These are phyloP conservation scores for Xylariaceae sp. DNA, from an alignment of 2,329 filamentous ascomycete species.

Conservation along the genomic window DNA sequence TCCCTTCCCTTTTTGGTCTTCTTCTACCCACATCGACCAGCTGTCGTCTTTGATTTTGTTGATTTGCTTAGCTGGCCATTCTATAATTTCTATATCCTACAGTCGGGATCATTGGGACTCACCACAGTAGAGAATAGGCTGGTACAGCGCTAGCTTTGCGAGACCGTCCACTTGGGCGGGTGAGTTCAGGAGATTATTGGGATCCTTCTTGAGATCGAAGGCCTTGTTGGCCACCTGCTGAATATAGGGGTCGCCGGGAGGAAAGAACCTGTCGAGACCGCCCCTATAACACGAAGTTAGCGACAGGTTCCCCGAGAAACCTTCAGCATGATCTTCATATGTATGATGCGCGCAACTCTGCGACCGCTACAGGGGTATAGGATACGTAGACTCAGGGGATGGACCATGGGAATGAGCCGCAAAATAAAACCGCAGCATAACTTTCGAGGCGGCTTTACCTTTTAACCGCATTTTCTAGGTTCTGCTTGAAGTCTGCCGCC, in stretches of 20 bases:
- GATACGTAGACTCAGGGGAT: too few species aligned
- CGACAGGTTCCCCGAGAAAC: not conserved
- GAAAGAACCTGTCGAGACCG: constrained; percentile 18
- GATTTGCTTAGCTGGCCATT: not conserved
- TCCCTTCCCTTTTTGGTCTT: constrained; percentile 10
- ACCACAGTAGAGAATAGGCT: constrained; percentile 21
- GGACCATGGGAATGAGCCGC: too few species aligned
- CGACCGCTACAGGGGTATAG: too few species aligned
- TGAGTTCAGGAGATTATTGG: constrained; percentile 15
- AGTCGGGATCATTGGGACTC: constrained; percentile 2
- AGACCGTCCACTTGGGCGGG: constrained; percentile 19
- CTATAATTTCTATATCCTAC: too few species aligned
- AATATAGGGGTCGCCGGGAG: constrained; percentile 14
- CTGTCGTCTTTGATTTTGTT: constrained; percentile 14
- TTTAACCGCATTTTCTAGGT: constrained; percentile 11
- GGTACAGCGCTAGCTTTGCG: constrained; percentile 20
- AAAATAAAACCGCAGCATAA: not conserved
- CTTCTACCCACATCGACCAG: constrained; percentile 18
- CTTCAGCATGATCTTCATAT: too few species aligned
- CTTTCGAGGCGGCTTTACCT: not conserved
- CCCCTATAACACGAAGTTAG: constrained; percentile 5
- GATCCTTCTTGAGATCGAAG: constrained; percentile 14
- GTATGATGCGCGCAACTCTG: too few species aligned
- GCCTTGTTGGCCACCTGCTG: constrained; percentile 19
- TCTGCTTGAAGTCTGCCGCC: constrained; percentile 12